Conservation (phyloP, 176 grass and related monocot species). For the Themeda triandra region DNA sequence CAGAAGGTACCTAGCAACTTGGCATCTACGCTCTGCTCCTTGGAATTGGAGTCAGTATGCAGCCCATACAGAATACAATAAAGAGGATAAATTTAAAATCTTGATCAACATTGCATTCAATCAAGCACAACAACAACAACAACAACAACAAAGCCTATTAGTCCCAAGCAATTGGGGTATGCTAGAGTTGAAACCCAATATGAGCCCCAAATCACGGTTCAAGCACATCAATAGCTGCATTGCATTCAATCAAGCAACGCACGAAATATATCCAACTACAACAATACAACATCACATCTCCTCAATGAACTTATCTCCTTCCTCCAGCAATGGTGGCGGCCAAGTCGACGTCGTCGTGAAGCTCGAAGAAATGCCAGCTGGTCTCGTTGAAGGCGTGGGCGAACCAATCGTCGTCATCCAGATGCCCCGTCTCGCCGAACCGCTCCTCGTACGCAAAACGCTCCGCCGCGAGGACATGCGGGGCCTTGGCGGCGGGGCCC, state of each 20-base stretch:
- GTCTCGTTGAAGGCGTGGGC: constrained; percentile 71
- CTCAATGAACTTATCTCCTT: constrained; percentile 16
- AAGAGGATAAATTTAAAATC: background rate
- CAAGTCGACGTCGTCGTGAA: constrained; percentile 35
- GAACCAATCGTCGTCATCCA: constrained; percentile 48
- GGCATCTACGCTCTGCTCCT: background rate
- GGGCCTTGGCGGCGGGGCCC: constrained; percentile 27
- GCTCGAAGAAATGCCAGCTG: constrained; percentile 90
- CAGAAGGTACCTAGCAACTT: background rate
- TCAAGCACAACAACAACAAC: background rate
- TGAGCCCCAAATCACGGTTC: too few relatives aligned
- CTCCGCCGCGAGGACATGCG: constrained; percentile 37
- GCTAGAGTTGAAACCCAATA: too few relatives aligned
- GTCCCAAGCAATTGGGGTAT: too few relatives aligned
- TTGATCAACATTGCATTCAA: background rate
- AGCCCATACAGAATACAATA: background rate
- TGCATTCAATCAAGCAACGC: background rate
- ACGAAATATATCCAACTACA: background rate
- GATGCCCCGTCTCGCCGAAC: constrained; percentile 20
- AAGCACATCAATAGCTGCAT: too few relatives aligned
- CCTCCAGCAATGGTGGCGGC: background rate
- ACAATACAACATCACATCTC: background rate
- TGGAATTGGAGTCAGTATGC: background rate
- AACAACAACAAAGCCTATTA: too few relatives aligned
- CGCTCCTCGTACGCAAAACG: constrained; percentile 57